phyloP scores from a whole-genome alignment of 139 green algal species.

The Zygnema cylindricum region DNA sequence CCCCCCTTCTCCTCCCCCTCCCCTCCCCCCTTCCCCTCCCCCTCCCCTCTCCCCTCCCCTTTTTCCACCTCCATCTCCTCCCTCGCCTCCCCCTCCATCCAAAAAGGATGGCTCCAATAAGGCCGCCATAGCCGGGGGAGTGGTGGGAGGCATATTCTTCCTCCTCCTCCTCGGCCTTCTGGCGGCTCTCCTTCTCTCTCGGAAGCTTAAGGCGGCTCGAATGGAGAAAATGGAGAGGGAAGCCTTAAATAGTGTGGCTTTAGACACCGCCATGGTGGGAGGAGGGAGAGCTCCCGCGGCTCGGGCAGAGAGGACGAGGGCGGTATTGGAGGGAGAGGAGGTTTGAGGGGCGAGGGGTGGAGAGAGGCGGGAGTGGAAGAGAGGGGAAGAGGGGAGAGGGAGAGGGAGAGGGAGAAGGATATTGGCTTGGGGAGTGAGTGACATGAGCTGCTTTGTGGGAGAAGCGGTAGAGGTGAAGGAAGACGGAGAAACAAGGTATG shows the following conservation, averaged over 20 bases:
- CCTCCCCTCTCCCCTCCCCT: background rate
- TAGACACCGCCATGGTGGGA: no score
- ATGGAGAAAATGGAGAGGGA: slow-evolving; percentile 12
- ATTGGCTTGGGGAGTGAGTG: no score
- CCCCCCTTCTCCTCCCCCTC: background rate
- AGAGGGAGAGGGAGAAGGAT: slow-evolving; percentile 13
- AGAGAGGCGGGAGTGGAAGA: slow-evolving; percentile 5
- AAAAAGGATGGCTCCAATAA: background rate
- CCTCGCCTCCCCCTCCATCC: background rate
- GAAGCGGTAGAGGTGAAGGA: no score
- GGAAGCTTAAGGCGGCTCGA: background rate
- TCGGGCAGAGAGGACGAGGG: background rate
- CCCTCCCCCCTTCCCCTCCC: background rate
- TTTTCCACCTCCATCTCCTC: background rate
- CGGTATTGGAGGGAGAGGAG: slow-evolving; percentile 10
- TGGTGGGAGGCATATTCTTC: background rate
- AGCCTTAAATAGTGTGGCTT: background rate
- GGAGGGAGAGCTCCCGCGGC: background rate
- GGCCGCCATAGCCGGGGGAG: background rate
- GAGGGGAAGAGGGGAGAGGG: background rate
- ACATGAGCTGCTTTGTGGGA: no score
- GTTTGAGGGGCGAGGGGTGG: background rate
- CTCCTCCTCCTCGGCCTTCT: background rate
- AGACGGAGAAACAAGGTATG: no score
- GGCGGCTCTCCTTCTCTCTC: background rate